Evolutionary conservation across 805 yeast genomes (phyloP), one percentile per base, ranked within the genome.

Genomic region (Candida khao-thaluensis): DNA sequence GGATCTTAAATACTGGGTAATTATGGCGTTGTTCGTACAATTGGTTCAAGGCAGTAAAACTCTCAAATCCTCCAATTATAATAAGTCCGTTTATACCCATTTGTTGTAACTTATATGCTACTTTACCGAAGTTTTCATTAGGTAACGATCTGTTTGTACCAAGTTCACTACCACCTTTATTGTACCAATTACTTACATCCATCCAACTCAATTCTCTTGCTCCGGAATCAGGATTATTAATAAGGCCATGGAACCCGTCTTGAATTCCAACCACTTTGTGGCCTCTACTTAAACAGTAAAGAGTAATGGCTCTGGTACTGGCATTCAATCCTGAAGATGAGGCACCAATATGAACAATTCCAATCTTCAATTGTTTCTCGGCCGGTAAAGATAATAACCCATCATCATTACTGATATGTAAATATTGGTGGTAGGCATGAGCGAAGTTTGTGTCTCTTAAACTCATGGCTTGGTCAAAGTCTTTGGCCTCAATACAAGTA

Each of bases 11-110:
- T 6, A 81, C 76, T 15, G 90, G 87, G 57, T 79, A 85, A 51
- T 70, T 71, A 14, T 60, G 51, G 57, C 85, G 73, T 17, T 83
- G 81, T 37, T 62, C 63, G 49, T 80, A 78, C 52, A 85, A 69
- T 64, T 83, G 79, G 53, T 82, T 74, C 52, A 85, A 69, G 6
- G 91, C 77, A n/a, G 74, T 71, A 51, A 82, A 82, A 4, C 85
- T 86, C 64, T 85, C 95, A 57, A 85, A 85, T 1, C 95, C 95
- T 55, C 95, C 95, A 49, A 84, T 81, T 16, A 85, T 64, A 35
- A 85, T 66, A 54, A 85, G 69, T 20, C 93, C 95, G 50, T 85
- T 80, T 50, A 85, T 72, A 35, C 74, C 62, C 60, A 76, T 77
- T 52, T 82, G 80, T 57, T 81, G 83, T 52, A 85, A 77, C 51